phyloP scores from a whole-genome alignment of 768 basidiomycete species.

The Leccinum incarnatum region DNA sequence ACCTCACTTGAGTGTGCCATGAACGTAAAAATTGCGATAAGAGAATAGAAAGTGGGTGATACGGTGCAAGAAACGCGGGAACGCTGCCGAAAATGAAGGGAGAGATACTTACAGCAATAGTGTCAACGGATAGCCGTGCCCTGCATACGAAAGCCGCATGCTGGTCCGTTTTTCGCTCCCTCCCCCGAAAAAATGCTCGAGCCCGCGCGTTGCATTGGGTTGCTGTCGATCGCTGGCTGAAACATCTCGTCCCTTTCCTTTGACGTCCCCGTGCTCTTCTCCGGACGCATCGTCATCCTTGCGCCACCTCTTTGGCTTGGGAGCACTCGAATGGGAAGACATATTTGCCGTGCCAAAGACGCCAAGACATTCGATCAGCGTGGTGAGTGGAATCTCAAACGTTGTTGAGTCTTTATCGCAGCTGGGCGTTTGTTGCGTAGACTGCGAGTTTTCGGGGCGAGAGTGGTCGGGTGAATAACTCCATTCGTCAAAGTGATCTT shows the following conservation, averaged over 20 bases:
- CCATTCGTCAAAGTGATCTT: conserved; percentile 79
- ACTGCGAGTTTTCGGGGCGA: conserved; percentile 24
- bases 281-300: conserved; percentile 47
- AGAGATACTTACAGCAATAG: conserved; percentile 64
- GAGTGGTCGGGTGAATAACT: conserved; percentile 49
- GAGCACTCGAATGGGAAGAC: conserved; percentile 26
- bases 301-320: conserved; percentile 49
- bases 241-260: conserved; percentile 26
- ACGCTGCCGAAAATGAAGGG: not conserved
- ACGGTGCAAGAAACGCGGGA: not conserved
- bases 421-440: conserved; percentile 10
- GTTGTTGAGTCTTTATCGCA: conserved; percentile 32
- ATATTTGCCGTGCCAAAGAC: conserved; percentile 80
- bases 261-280: conserved; percentile 33
- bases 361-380: conserved; percentile 86
- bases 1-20: conserved; percentile 1
- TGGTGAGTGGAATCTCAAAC: conserved; percentile 83
- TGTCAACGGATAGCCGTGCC: conserved; percentile 73
- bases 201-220: conserved; percentile 15
- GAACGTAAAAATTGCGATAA: not conserved
- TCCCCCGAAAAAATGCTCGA: conserved; percentile 60
- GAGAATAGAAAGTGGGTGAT: not conserved
- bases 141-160: conserved; percentile 82
- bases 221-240: conserved; percentile 20
- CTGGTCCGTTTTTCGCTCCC: conserved; percentile 65